phyloP scores from a whole-genome alignment of 2,329 filamentous ascomycete species.

The Colletotrichum gloeosporioides region DNA sequence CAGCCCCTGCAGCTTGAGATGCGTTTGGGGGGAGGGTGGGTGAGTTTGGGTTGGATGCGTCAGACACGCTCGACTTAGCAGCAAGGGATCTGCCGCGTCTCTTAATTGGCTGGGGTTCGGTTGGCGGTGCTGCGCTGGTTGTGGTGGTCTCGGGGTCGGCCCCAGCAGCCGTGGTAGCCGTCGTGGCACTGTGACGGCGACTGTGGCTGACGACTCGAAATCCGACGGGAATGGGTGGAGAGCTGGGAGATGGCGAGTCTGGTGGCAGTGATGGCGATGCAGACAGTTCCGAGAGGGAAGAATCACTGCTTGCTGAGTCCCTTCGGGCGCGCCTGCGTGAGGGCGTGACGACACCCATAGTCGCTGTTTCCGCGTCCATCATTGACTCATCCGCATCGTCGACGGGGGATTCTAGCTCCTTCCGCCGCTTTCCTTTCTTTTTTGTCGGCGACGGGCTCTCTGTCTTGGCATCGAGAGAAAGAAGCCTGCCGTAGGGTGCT shows the following conservation, averaged over 20 bases:
- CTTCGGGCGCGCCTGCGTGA: constrained; percentile 38
- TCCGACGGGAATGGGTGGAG: constrained; percentile 21
- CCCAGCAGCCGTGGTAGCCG: constrained; percentile 21
- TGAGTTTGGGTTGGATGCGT: constrained; percentile 41
- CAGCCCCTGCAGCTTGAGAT: constrained; percentile 29
- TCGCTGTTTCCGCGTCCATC: background rate
- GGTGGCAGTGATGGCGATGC: constrained; percentile 31
- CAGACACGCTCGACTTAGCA: constrained; percentile 41
- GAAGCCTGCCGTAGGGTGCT: constrained; percentile 55
- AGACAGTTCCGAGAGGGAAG: constrained; percentile 45
- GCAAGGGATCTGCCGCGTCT: constrained; percentile 43
- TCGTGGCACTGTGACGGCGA: constrained; percentile 22
- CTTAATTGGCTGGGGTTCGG: constrained; percentile 42
- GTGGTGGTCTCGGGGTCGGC: constrained; percentile 21
- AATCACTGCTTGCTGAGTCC: constrained; percentile 46
- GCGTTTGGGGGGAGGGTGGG: constrained; percentile 27
- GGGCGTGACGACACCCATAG: constrained; percentile 30
- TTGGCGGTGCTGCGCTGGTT: constrained; percentile 21
- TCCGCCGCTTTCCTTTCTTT: background rate
- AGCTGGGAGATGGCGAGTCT: constrained; percentile 39
- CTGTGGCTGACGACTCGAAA: constrained; percentile 20
- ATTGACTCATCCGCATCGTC: constrained; percentile 2
- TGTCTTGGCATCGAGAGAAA: constrained; percentile 42
- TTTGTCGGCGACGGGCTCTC: constrained; percentile 19
- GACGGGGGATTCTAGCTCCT: constrained; percentile 4